phyloP scores from a whole-genome alignment of 169 alveolate genomes.

The Eimeria mitis region DNA sequence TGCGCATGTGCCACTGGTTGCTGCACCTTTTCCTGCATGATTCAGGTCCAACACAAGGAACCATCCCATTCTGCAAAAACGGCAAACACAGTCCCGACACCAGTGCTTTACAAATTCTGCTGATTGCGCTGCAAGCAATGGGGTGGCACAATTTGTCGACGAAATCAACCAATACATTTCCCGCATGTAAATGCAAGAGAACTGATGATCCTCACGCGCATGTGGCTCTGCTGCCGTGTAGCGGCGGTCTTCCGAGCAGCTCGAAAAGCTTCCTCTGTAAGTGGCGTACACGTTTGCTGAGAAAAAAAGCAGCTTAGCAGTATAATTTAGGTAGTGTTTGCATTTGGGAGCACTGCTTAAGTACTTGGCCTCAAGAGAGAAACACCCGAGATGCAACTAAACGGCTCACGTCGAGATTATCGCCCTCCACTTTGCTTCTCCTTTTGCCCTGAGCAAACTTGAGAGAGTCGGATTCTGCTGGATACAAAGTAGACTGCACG shows the following conservation, averaged over 20 bases:
- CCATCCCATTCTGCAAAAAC: slow-evolving; percentile 28
- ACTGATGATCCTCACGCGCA: slow-evolving; percentile 8
- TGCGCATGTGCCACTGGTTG: slow-evolving; percentile 44
- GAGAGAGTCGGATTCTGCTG: neutral
- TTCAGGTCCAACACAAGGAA: slow-evolving; percentile 37
- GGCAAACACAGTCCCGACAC: neutral
- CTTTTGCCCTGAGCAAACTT: slow-evolving; percentile 58
- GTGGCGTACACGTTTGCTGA: slow-evolving; percentile 65
- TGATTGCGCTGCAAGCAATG: neutral
- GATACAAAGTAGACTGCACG: slow-evolving; percentile 50
- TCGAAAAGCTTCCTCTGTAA: slow-evolving; percentile 29
- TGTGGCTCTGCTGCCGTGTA: slow-evolving; percentile 45
- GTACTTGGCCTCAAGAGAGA: neutral
- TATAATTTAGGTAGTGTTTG: neutral
- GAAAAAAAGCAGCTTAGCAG: neutral
- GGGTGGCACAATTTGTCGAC: too few relatives aligned
- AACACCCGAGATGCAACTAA: neutral
- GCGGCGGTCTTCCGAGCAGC: neutral
- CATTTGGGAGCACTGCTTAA: neutral
- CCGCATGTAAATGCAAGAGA: neutral
- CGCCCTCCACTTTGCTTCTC: slow-evolving; percentile 4
- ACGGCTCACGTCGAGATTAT: slow-evolving; percentile 42
- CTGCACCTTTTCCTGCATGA: slow-evolving; percentile 32
- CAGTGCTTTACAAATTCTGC: neutral
- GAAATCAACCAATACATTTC: neutral